Evolutionary conservation across 805 yeast species (phyloP).

Genomic region (Suhomyces canberraensis): DNA sequence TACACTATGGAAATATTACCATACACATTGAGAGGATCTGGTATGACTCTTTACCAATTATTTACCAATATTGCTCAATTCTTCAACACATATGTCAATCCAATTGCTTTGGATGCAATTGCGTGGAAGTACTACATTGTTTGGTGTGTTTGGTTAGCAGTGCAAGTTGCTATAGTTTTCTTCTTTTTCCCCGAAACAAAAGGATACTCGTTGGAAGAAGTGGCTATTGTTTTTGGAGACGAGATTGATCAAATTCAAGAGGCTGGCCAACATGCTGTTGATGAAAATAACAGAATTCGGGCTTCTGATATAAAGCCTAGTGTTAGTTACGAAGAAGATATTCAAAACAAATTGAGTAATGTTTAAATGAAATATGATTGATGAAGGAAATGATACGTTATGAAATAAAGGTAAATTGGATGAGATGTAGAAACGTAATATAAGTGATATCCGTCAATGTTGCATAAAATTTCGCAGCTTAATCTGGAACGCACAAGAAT

Average conservation of each 20-base stretch:
- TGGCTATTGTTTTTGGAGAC: slow-evolving; percentile 37
- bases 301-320: background rate
- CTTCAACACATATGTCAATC: slow-evolving; percentile 8
- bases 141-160: slow-evolving; percentile 45
- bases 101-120: slow-evolving; percentile 30
- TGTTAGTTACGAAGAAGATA: background rate
- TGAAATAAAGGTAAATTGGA: no score
- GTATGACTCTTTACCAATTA: slow-evolving; percentile 17
- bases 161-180: slow-evolving; percentile 27
- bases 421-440: no score
- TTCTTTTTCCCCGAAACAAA: slow-evolving; percentile 61
- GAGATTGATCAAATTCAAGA: slow-evolving; percentile 4
- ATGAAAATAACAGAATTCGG: background rate
- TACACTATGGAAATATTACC: slow-evolving; percentile 7
- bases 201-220: slow-evolving; percentile 57
- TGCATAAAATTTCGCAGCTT: no score
- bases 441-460: no score
- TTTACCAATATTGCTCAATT: slow-evolving; percentile 35
- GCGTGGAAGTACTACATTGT: slow-evolving; percentile 58
- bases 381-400: no score
- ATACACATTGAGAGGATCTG: slow-evolving; percentile 3
- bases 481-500: no score
- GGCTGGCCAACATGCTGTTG: background rate
- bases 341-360: no score
- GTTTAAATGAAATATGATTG: no score